phyloP scores from a whole-genome alignment of 257 asterid species.

The Leptodermis oblonga region DNA sequence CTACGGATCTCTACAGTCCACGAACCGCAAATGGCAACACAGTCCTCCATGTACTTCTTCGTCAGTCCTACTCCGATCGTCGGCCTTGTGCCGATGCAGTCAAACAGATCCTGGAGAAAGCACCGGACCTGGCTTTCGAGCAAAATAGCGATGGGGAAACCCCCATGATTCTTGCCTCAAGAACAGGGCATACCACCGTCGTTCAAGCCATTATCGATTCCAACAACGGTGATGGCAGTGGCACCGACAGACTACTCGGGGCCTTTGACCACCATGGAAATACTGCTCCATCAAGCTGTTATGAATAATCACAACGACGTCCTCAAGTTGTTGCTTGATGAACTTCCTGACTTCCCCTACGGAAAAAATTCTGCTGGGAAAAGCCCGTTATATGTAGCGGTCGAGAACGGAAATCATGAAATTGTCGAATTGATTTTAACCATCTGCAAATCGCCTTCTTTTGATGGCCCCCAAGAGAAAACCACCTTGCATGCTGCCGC shows the following conservation, averaged over 20 bases:
- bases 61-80: background rate
- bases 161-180: constrained; percentile 8
- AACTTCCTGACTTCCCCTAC: background rate
- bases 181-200: background rate
- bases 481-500: constrained; percentile 21
- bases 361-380: background rate
- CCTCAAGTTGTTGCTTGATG: background rate
- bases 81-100: background rate
- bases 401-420: background rate
- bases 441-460: background rate
- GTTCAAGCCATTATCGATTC: background rate
- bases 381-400: constrained; percentile 19
- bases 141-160: background rate
- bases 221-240: background rate
- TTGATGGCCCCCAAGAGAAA: constrained; percentile 7
- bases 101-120: background rate
- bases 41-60: background rate
- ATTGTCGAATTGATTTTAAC: background rate
- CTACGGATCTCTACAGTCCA: too few species aligned
- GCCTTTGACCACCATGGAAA: constrained; percentile 1
- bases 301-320: background rate
- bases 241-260: background rate
- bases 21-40: background rate
- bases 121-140: background rate
- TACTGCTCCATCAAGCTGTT: constrained; percentile 15